These are phyloP conservation scores for Cladophialophora exuberans DNA, from an alignment of 2,329 filamentous ascomycete species.

Conservation along the genomic window DNA sequence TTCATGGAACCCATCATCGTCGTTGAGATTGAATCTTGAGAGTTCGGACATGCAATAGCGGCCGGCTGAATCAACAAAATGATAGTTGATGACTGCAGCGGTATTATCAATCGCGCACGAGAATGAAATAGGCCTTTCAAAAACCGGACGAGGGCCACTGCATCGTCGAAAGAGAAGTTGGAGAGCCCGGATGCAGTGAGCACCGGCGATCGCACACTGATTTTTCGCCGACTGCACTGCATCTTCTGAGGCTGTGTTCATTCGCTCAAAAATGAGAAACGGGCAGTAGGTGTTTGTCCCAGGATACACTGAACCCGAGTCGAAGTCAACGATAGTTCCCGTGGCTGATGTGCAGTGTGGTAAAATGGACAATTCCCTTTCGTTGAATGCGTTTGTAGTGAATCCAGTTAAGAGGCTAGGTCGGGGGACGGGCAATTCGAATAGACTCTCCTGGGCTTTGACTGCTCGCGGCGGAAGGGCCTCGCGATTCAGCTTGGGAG, in stretches of 20 bases:
- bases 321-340: conserved; percentile 29
- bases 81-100: conserved; percentile 31
- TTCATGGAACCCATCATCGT: conserved; percentile 23
- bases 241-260: conserved; percentile 25
- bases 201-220: conserved; percentile 30
- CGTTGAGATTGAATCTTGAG: conserved; percentile 30
- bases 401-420: conserved; percentile 30
- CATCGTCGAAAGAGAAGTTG: conserved; percentile 28
- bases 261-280: conserved; percentile 31
- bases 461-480: conserved; percentile 26
- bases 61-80: conserved; percentile 27
- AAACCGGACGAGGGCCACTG: conserved; percentile 14
- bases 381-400: conserved; percentile 25
- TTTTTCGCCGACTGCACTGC: conserved; percentile 30
- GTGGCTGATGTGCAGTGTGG: conserved; percentile 25
- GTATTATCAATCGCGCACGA: conserved; percentile 31
- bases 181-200: conserved; percentile 28
- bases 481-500: conserved; percentile 28
- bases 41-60: conserved; percentile 30
- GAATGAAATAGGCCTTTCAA: conserved; percentile 29
- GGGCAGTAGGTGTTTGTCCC: conserved; percentile 24
- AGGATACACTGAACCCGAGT: conserved; percentile 23
- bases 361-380: conserved; percentile 25
- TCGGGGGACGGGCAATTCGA: conserved; percentile 30
- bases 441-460: conserved; percentile 26